A percentile compares a stretch with the other conserved stretches of the same genome.
Evolutionary conservation across 1,139 yeast species (phyloP).

Genomic region (Diutina catenulata): DNA sequence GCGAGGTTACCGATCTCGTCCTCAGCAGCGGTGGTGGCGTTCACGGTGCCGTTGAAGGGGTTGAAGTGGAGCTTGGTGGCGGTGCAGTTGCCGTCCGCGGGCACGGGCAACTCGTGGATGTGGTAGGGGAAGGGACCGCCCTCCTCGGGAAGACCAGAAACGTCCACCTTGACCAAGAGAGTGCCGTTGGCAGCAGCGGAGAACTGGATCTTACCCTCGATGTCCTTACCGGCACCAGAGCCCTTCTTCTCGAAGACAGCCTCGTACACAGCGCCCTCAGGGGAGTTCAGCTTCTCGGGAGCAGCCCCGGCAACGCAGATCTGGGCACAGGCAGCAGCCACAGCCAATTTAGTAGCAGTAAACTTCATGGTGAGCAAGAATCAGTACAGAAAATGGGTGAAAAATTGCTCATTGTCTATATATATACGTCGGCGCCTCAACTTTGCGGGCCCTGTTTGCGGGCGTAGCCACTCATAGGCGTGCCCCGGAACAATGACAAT

Average conservation of each 20-base stretch:
- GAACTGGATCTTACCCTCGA: conserved; percentile 22
- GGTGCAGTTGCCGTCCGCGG: conserved; percentile 27
- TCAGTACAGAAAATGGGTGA: too few relatives aligned
- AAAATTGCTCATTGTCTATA: too few relatives aligned
- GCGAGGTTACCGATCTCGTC: conserved; percentile 31
- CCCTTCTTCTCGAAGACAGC: conserved; percentile 16
- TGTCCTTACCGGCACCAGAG: conserved; percentile 15
- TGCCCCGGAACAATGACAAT: too few relatives aligned
- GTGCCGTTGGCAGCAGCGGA: conserved; percentile 21
- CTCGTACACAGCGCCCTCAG: conserved; percentile 14
- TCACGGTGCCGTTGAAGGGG: conserved; percentile 24
- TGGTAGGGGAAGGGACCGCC: conserved; percentile 36
- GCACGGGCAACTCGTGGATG: conserved; percentile 27
- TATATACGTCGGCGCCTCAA: too few relatives aligned
- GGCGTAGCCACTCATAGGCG: too few relatives aligned
- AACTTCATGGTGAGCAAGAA: conserved; percentile 1
- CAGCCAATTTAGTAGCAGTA: neutral
- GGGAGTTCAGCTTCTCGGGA: conserved; percentile 19
- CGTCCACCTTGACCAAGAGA: conserved; percentile 20
- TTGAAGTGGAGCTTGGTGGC: conserved; percentile 28
- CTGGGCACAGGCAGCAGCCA: conserved; percentile 6
- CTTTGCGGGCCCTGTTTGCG: too few relatives aligned
- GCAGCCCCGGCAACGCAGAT: conserved; percentile 14
- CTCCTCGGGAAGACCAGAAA: conserved; percentile 20
- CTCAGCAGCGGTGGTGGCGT: conserved; percentile 15